phyloP scores from a whole-genome alignment of 306 rosid species.

The Herpetospermum pedunculosum region DNA sequence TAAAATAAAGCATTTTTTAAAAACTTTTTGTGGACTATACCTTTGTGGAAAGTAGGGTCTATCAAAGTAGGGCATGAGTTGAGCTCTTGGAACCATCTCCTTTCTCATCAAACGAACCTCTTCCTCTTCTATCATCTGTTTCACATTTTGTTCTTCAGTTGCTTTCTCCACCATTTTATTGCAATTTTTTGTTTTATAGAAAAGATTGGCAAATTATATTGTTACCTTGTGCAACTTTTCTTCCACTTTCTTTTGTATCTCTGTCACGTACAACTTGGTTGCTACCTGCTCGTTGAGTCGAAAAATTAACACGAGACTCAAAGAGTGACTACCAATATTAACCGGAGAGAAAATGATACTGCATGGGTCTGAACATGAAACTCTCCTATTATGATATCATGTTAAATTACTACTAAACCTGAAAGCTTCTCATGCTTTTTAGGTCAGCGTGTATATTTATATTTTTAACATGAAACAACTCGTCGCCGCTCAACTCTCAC shows the following conservation, averaged over 20 bases:
- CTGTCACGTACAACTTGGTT: slow-evolving; percentile 49
- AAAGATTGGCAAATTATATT: not conserved
- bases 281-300: slow-evolving; percentile 37
- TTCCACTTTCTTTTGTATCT: slow-evolving; percentile 54
- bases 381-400: not conserved
- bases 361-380: not conserved
- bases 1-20: not conserved
- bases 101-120: slow-evolving; percentile 77
- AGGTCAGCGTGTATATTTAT: not conserved
- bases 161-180: not conserved
- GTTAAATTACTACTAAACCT: not conserved
- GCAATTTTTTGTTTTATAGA: not conserved
- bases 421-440: too few species aligned
- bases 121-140: slow-evolving; percentile 90
- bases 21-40: slow-evolving; percentile 19
- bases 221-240: slow-evolving; percentile 63
- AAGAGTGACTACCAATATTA: not conserved
- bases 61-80: slow-evolving; percentile 86
- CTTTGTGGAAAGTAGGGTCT: slow-evolving; percentile 87
- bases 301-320: not conserved
- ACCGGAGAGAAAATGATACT: not conserved
- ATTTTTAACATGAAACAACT: not conserved
- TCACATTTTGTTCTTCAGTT: not conserved
- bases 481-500: slow-evolving; percentile 35
- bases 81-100: slow-evolving; percentile 97